These are phyloP conservation scores for Betula pendula DNA, from an alignment of 306 rosid genomes.

Conservation along the genomic window DNA sequence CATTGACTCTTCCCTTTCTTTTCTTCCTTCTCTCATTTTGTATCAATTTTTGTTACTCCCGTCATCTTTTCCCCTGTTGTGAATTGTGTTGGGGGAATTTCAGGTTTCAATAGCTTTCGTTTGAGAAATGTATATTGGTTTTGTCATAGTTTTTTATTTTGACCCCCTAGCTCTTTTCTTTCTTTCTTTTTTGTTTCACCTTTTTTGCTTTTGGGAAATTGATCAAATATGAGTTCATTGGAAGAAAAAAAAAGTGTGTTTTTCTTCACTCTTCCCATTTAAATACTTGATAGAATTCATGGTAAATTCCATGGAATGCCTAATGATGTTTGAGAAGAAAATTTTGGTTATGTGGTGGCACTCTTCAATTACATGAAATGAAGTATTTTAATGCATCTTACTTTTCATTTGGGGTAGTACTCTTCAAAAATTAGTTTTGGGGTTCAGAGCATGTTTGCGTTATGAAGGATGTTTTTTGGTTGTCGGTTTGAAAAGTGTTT, in stretches of 20 bases:
- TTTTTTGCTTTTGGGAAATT: constrained; percentile 6
- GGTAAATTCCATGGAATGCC: not conserved
- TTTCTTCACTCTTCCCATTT: not conserved
- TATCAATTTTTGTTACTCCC: constrained; percentile 28
- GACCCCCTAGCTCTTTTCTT: constrained; percentile 12
- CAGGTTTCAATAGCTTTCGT: constrained; percentile 36
- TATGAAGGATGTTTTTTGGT: too few relatives aligned
- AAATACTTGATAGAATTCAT: not conserved
- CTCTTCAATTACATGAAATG: not conserved
- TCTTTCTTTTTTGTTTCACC: too few relatives aligned
- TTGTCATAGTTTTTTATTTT: constrained; percentile 28
- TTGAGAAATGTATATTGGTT: constrained; percentile 64
- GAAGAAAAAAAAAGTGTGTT: not conserved
- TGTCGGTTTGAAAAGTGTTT: too few relatives aligned
- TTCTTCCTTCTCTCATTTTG: constrained; percentile 27
- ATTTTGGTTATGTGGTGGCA: too few relatives aligned
- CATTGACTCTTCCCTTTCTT: constrained; percentile 32
- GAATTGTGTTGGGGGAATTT: constrained; percentile 48
- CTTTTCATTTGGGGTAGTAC: not conserved
- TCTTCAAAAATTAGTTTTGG: too few relatives aligned
- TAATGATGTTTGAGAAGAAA: not conserved
- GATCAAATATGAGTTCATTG: constrained; percentile 5
- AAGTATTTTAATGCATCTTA: not conserved
- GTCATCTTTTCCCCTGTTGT: constrained; percentile 43
- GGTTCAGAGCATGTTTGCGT: too few relatives aligned